These are phyloP conservation scores for Starmerella riodocensis DNA, from an alignment of 805 yeast genomes.

Conservation along the genomic window DNA sequence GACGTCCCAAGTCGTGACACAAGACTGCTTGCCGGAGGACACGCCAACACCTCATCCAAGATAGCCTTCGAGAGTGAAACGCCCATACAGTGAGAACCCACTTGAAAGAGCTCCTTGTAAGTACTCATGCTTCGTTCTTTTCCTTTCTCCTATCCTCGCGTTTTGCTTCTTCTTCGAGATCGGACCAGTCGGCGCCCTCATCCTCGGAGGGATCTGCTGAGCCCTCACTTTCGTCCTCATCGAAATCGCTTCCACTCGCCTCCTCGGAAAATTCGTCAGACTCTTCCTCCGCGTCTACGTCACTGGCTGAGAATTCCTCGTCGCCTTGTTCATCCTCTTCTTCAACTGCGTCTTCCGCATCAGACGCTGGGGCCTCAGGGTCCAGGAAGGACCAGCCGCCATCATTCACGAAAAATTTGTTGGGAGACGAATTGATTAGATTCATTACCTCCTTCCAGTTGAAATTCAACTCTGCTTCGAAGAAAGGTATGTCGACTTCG, in stretches of 20 bases:
- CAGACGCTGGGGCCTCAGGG: constrained; percentile 44
- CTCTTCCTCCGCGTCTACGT: constrained; percentile 39
- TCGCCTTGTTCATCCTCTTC: constrained; percentile 44
- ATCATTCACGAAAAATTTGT: constrained; percentile 68
- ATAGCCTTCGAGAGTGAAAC: too few species aligned
- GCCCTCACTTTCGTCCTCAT: constrained; percentile 27
- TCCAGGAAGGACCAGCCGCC: constrained; percentile 96
- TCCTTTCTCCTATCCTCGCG: constrained; percentile 23
- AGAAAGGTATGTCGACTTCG: constrained; percentile 91
- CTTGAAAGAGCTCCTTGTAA: too few species aligned
- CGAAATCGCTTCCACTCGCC: constrained; percentile 16
- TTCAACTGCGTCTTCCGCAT: constrained; percentile 59
- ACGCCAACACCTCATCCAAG: too few species aligned
- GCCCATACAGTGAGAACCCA: too few species aligned
- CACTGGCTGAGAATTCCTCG: constrained; percentile 53
- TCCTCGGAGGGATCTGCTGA: constrained; percentile 23
- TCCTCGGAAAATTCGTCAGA: constrained; percentile 26
- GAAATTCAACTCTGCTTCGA: constrained; percentile 90
- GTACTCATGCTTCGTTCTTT: constrained; percentile 2
- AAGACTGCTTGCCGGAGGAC: too few species aligned
- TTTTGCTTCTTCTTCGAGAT: constrained; percentile 43
- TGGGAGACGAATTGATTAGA: constrained; percentile 81
- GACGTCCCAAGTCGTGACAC: too few species aligned
- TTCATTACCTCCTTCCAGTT: constrained; percentile 95
- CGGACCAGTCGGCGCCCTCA: constrained; percentile 43